Evolutionary conservation across 1,139 yeast genomes (phyloP).

Genomic region (Scheffersomyces illinoinensis): DNA sequence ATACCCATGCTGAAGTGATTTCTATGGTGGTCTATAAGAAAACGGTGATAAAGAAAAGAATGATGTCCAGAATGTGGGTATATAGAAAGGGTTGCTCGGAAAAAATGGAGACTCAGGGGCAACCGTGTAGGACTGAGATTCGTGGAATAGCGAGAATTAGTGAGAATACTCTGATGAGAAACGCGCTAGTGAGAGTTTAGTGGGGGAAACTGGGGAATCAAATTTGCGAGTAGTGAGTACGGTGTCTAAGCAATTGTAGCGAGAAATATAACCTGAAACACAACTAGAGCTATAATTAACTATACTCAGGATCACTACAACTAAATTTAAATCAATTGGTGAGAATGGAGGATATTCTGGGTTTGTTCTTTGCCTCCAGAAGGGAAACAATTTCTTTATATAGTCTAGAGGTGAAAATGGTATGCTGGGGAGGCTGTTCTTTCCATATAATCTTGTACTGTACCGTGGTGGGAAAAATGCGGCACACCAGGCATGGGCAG

Average conservation of each 20-base stretch:
- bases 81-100: background rate
- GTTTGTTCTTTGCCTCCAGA: background rate
- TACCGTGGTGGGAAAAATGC: background rate
- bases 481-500: background rate
- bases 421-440: background rate
- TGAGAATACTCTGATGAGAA: background rate
- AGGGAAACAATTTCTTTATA: background rate
- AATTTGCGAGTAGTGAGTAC: background rate
- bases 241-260: background rate
- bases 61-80: background rate
- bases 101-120: background rate
- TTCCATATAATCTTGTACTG: background rate
- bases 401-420: background rate
- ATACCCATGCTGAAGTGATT: slow-evolving; percentile 43
- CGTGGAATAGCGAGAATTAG: background rate
- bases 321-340: background rate
- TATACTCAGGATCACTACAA: background rate
- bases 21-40: slow-evolving; percentile 1
- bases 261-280: background rate
- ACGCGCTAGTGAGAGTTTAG: background rate
- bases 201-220: background rate
- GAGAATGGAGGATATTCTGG: background rate
- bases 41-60: background rate
- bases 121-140: background rate
- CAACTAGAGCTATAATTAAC: background rate